A percentile compares a stretch with the other conserved stretches of the same genome.
Evolutionary conservation across 441 rosid genomes (phyloP).

Genomic region (Brassica hybrid): DNA sequence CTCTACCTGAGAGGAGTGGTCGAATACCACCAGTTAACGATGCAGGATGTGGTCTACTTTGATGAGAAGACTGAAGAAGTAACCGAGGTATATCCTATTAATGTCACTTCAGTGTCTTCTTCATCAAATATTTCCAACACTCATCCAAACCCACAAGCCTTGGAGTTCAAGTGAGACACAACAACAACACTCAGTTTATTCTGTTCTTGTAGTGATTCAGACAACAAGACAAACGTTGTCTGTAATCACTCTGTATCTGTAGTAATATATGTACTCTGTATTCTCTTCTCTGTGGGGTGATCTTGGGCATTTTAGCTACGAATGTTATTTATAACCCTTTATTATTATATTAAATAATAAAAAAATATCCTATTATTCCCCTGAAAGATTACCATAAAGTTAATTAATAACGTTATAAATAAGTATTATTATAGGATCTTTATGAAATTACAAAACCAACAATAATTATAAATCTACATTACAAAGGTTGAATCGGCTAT

Average conservation of each 20-base stretch:
- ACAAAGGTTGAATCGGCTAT: background rate
- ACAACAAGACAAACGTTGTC: constrained; percentile 28
- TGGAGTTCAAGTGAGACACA: constrained; percentile 36
- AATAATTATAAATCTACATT: no score
- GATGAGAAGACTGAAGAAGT: constrained; percentile 72
- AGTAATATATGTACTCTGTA: constrained; percentile 28
- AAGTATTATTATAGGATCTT: background rate
- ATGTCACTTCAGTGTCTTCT: constrained; percentile 45
- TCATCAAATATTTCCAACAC: constrained; percentile 32
- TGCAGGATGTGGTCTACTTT: constrained; percentile 76
- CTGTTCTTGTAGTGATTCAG: constrained; percentile 32
- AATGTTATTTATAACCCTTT: constrained; percentile 26
- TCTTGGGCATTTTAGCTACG: constrained; percentile 10
- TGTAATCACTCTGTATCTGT: constrained; percentile 36
- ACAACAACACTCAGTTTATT: background rate
- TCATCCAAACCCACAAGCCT: constrained; percentile 26
- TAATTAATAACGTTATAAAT: constrained; percentile 13
- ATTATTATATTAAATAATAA: background rate
- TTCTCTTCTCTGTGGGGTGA: constrained; percentile 21
- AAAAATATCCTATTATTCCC: background rate
- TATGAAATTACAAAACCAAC: background rate
- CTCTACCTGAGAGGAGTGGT: constrained; percentile 74
- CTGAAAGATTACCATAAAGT: background rate
- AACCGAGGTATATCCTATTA: constrained; percentile 69
- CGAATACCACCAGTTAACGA: constrained; percentile 73